phyloP scores from a whole-genome alignment of 1,284 basidiomycete species.

The Abortiporus biennis region DNA sequence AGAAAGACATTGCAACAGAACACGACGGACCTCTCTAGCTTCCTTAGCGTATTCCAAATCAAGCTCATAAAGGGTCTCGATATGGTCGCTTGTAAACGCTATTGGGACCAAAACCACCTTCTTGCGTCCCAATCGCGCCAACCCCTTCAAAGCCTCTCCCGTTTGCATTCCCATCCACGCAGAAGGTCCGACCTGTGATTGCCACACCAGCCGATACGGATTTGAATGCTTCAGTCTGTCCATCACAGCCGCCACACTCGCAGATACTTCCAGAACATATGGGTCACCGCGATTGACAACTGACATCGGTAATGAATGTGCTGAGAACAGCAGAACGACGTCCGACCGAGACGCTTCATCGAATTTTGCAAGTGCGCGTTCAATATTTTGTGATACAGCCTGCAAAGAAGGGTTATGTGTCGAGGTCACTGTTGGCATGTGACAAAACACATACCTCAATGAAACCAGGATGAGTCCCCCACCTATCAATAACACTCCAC shows the following conservation, averaged over 20 bases:
- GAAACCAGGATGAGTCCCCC: slow-evolving; percentile 93
- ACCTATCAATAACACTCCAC: slow-evolving; percentile 98
- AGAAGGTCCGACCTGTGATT: slow-evolving; percentile 94
- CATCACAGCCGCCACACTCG: slow-evolving; percentile 91
- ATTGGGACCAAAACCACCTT: slow-evolving; percentile 90
- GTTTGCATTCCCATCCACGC: slow-evolving; percentile 99
- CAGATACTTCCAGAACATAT: slow-evolving; percentile 93
- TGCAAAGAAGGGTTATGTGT: slow-evolving; percentile 23
- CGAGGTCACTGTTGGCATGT: not conserved
- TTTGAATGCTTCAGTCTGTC: slow-evolving; percentile 72
- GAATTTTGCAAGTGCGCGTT: slow-evolving; percentile 79
- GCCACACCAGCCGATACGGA: slow-evolving; percentile 94
- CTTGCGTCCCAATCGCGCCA: slow-evolving; percentile 85
- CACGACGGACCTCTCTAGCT: slow-evolving; percentile 70
- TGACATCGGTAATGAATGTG: slow-evolving; percentile 96
- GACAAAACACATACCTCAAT: slow-evolving; percentile 65
- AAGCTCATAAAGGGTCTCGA: slow-evolving; percentile 97
- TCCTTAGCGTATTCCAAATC: slow-evolving; percentile 94
- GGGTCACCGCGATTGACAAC: slow-evolving; percentile 98
- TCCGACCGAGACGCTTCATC: slow-evolving; percentile 64
- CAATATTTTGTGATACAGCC: slow-evolving; percentile 90
- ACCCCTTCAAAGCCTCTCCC: slow-evolving; percentile 85
- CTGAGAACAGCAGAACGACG: slow-evolving; percentile 91
- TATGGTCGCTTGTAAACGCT: slow-evolving; percentile 98
- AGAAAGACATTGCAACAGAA: not conserved